Base-by-base conservation (phyloP, 176 grass and related monocot genomes). In the Aechmea fasciata region DNA sequence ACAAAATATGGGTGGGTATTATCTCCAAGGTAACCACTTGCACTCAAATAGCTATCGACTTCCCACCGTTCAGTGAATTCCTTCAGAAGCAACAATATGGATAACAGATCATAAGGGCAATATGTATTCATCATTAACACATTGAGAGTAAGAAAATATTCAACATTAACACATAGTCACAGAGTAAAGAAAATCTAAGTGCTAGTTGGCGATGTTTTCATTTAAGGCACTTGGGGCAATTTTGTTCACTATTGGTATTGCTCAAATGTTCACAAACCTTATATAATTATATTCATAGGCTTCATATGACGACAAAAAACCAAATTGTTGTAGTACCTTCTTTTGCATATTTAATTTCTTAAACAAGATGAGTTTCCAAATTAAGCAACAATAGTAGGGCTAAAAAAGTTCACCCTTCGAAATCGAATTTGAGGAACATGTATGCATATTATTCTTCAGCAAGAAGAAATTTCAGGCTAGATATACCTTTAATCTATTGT, bases 21-120 rank as follows among this genome's bases (percentile, higher is more conserved):
- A 70, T 99, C 95, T 62, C 95, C 95, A 69, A 99, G 95, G 73
- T 99, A 99, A 23, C 90, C 95, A 11, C 84, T 88, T 49, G 95
- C 87, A 66, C 89, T 90, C 66, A 99, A 63, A 82, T 86, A 99
- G 69, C 55, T 83, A 71, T 99, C 95, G 5, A 99, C 87, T 75
- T 99, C 95, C 95, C 95, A 99, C 18, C 71, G 64, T 70, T 99
- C 95, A 1, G 84, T 85, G 71, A 99, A 99, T 93, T 99, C 95
- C 95, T 99, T 71, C 66, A 72, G 48, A 41, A 41, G 33, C 33
- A 41, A 48, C 52, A 76, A 77, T 41, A 61, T 59, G 22, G 23
- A 83, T 66, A 19, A 82, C 62, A 69, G 70, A 65, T 69, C 23
- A 11, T 57, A 66, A 1, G n/a, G 14, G 68, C 67, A 69, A 73